Percentiles rank a stretch among this genome's conserved stretches.
phyloP scores from a whole-genome alignment of 371 early-diverging fungal genomes.

The Circinella minor region DNA sequence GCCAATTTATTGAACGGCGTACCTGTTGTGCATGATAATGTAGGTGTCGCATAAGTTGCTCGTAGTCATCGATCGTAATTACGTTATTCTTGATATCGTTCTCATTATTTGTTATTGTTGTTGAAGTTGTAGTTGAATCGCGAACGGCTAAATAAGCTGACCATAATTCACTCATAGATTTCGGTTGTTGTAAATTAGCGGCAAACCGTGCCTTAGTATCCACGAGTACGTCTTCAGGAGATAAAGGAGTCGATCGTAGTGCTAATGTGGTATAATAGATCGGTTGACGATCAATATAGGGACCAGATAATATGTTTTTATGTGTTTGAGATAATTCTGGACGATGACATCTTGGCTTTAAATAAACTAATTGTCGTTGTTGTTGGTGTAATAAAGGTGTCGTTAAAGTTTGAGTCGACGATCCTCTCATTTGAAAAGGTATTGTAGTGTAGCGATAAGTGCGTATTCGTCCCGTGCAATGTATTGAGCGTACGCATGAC shows the following conservation, averaged over 20 bases:
- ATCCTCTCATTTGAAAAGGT: not conserved
- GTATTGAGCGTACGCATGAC: slow-evolving; percentile 40
- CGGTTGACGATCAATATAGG: not conserved
- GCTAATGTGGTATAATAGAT: slow-evolving; percentile 5
- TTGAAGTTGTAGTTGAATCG: not conserved
- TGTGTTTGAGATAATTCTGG: not conserved
- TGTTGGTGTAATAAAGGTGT: not conserved
- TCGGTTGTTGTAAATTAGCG: slow-evolving; percentile 7
- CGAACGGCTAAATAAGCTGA: slow-evolving; percentile 16
- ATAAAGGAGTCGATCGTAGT: slow-evolving; percentile 1
- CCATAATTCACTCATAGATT: slow-evolving; percentile 15
- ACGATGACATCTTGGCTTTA: not conserved
- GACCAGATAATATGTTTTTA: not conserved
- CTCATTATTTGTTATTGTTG: not conserved
- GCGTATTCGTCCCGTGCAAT: slow-evolving; percentile 8
- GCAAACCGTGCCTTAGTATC: slow-evolving; percentile 14
- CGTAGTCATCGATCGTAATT: slow-evolving; percentile 33
- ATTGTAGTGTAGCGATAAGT: slow-evolving; percentile 10
- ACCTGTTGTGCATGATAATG: slow-evolving; percentile 15
- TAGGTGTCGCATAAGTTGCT: slow-evolving; percentile 26
- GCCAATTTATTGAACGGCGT: slow-evolving; percentile 28
- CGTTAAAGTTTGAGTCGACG: not conserved
- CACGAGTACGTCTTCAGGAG: slow-evolving; percentile 6
- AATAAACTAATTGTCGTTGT: not conserved
- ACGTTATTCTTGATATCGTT: not conserved